Conservation (phyloP, 257 asterid genomes). For the Solanum chmielewskii region DNA sequence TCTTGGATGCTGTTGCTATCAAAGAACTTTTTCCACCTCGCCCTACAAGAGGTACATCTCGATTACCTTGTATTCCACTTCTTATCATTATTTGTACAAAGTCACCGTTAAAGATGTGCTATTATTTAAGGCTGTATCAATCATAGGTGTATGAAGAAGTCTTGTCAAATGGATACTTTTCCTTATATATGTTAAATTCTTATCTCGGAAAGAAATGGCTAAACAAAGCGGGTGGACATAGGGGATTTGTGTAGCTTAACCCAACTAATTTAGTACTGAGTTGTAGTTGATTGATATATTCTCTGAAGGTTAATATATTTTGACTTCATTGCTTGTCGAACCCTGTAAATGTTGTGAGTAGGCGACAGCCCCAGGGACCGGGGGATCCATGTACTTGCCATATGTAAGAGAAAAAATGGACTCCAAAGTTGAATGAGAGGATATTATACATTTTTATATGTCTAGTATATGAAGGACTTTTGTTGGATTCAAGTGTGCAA, state of each 20-base stretch:
- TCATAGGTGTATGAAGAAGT: neutral
- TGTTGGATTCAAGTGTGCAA: neutral
- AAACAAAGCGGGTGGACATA: neutral
- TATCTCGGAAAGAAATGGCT: neutral
- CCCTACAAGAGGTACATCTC: conserved; percentile 37
- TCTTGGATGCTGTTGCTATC: conserved; percentile 82
- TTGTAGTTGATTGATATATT: neutral
- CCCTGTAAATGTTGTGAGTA: neutral
- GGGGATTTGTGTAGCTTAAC: neutral
- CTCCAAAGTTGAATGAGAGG: neutral
- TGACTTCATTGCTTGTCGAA: neutral
- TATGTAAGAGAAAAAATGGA: neutral
- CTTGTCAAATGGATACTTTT: neutral
- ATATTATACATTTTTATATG: neutral
- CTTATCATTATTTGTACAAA: neutral
- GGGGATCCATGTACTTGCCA: neutral
- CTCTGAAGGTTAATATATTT: neutral
- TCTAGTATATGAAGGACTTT: neutral
- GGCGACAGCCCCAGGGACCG: neutral
- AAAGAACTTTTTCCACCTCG: conserved; percentile 54
- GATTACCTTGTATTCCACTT: neutral
- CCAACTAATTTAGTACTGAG: neutral
- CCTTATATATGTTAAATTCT: neutral
- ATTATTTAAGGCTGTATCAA: neutral
- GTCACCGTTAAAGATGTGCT: neutral